A percentile compares a stretch with the other conserved stretches of the same genome.
Conservation (phyloP, 768 basidiomycete species). For the Royoungia palumana region DNA sequence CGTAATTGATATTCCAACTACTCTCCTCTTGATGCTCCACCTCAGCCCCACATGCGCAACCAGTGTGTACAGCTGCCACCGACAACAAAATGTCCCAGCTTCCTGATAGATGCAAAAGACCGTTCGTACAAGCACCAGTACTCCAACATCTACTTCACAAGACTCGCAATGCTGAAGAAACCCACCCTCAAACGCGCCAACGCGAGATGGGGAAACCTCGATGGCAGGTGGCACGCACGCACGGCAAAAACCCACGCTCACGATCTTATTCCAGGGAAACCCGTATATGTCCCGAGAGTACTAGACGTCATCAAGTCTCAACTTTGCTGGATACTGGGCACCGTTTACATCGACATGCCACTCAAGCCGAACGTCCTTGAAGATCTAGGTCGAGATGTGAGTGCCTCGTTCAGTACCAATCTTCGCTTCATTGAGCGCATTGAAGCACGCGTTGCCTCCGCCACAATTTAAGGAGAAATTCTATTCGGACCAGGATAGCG, state of each 20-base stretch:
- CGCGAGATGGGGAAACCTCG: conserved; percentile 47
- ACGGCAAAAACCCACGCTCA: conserved; percentile 6
- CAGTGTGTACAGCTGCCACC: conserved; percentile 30
- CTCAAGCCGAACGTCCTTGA: conserved; percentile 97
- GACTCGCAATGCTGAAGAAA: conserved; percentile 48
- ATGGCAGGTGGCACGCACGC: conserved; percentile 32
- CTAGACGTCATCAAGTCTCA: conserved; percentile 83
- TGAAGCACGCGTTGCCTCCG: conserved; percentile 83
- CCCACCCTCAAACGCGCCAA: conserved; percentile 49
- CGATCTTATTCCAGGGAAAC: conserved; percentile 47
- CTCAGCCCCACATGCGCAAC: conserved; percentile 14
- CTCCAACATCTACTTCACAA: conserved; percentile 67
- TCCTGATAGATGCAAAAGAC: conserved; percentile 41
- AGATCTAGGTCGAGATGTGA: conserved; percentile 89
- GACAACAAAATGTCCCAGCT: conserved; percentile 34
- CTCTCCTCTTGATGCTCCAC: no score
- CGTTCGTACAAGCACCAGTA: conserved; percentile 66
- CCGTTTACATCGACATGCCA: conserved; percentile 98
- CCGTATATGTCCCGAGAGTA: conserved; percentile 71
- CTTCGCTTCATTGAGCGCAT: conserved; percentile 4
- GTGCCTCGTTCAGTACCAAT: conserved; percentile 29
- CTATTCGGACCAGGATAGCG: conserved; percentile 68
- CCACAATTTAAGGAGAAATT: conserved; percentile 76
- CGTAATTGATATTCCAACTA: no score
- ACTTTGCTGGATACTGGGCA: conserved; percentile 89